These are phyloP conservation scores for Penicillium thymicola DNA, from an alignment of 2,329 filamentous ascomycete genomes.

Conservation along the genomic window DNA sequence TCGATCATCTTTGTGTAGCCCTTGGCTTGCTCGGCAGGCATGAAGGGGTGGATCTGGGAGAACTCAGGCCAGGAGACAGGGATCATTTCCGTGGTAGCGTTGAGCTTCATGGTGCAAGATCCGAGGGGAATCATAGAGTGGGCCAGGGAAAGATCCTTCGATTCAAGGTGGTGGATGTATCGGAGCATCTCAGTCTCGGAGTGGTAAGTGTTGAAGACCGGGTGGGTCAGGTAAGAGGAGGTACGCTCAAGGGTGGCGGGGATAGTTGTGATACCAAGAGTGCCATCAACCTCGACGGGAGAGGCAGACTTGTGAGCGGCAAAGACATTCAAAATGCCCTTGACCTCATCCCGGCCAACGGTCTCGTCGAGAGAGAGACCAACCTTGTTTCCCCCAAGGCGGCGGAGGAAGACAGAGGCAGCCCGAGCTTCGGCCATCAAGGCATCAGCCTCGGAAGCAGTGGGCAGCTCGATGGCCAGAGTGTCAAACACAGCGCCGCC, in stretches of 20 bases:
- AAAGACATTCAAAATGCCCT: conserved; percentile 58
- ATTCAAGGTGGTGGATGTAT: conserved; percentile 90
- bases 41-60: conserved; percentile 77
- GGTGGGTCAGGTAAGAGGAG: conserved; percentile 77
- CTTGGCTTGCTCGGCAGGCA: conserved; percentile 59
- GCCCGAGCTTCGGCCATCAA: conserved; percentile 52
- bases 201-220: conserved; percentile 91
- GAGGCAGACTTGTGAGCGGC: conserved; percentile 41
- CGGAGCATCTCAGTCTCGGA: conserved; percentile 92
- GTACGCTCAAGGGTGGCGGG: conserved; percentile 62
- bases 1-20: conserved; percentile 70
- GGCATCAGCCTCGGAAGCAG: conserved; percentile 51
- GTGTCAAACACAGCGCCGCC: conserved; percentile 73
- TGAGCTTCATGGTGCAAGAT: conserved; percentile 98
- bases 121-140: conserved; percentile 98
- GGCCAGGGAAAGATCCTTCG: conserved; percentile 87
- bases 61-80: conserved; percentile 75
- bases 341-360: conserved; percentile 55
- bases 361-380: conserved; percentile 79
- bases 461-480: conserved; percentile 61
- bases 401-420: conserved; percentile 60
- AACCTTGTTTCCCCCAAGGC: conserved; percentile 58
- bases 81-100: conserved; percentile 89
- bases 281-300: conserved; percentile 32
- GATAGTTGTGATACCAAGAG: conserved; percentile 42